Percentiles rank a stretch among this genome's conserved stretches.
Conservation (phyloP, 345 rosid genomes). For the Cardamine resedifolia region DNA sequence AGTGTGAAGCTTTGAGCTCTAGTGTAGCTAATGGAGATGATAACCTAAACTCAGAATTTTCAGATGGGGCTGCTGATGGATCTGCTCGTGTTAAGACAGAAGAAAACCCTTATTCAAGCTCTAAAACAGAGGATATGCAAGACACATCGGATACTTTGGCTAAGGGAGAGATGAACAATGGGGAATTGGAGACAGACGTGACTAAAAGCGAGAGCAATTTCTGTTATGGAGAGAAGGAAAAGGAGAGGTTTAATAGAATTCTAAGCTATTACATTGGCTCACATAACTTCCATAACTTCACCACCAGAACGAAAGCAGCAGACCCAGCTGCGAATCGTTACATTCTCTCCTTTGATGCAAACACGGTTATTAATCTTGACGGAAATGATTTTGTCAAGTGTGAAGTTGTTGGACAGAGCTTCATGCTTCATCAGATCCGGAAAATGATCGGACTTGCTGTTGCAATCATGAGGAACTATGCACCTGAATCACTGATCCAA, state of each 20-base stretch:
- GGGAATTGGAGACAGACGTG: slow-evolving; percentile 18
- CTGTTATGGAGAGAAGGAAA: slow-evolving; percentile 67
- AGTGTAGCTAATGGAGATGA: slow-evolving; percentile 14
- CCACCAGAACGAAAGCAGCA: slow-evolving; percentile 82
- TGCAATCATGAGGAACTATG: slow-evolving; percentile 79
- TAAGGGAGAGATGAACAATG: slow-evolving; percentile 33
- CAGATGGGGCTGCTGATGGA: slow-evolving; percentile 2
- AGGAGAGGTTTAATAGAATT: slow-evolving; percentile 77
- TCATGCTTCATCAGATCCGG: slow-evolving; percentile 98
- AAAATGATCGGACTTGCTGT: slow-evolving; percentile 95
- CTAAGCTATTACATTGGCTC: slow-evolving; percentile 71
- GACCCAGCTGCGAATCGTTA: slow-evolving; percentile 80
- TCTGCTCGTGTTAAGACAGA: slow-evolving; percentile 4
- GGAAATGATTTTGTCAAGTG: slow-evolving; percentile 89
- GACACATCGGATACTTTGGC: neutral
- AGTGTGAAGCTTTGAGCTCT: slow-evolving; percentile 30
- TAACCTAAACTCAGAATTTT: slow-evolving; percentile 9
- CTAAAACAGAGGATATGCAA: slow-evolving; percentile 15
- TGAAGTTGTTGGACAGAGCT: slow-evolving; percentile 97
- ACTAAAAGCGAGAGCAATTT: slow-evolving; percentile 39
- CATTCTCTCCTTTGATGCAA: slow-evolving; percentile 70
- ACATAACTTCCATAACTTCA: slow-evolving; percentile 95
- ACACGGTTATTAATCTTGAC: slow-evolving; percentile 51
- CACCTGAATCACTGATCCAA: slow-evolving; percentile 65
- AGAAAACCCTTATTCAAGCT: slow-evolving; percentile 10